Evolutionary conservation across 192 early-diverging fungal genomes (phyloP).

Genomic region (Coemansia umbellata): DNA sequence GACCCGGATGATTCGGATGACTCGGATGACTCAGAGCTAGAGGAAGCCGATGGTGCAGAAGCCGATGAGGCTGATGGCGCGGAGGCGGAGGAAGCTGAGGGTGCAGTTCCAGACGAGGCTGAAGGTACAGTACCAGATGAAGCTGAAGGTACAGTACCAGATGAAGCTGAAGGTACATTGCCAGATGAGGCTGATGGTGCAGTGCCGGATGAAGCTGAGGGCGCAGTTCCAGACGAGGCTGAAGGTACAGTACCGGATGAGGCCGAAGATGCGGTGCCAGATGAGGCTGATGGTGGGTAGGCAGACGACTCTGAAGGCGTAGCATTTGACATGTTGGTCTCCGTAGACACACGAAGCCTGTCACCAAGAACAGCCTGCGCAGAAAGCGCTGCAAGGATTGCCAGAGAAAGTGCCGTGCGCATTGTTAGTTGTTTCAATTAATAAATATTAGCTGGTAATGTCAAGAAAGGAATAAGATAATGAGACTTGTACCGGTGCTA

Average conservation of each 20-base stretch:
- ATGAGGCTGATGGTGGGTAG: conserved; percentile 1
- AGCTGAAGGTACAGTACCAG: not conserved
- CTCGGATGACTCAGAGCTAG: not conserved
- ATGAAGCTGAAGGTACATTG: conserved; percentile 1
- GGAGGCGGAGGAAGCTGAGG: not conserved
- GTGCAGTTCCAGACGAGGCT: too few species aligned
- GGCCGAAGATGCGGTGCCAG: not conserved
- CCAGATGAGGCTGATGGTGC: not conserved
- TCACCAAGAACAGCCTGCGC: conserved; percentile 26
- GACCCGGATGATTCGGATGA: too few species aligned
- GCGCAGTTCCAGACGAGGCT: too few species aligned
- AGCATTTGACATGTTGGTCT: not conserved
- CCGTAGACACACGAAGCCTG: conserved; percentile 1
- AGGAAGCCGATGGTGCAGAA: conserved; percentile 1
- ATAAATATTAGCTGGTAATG: not conserved
- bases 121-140: too few species aligned
- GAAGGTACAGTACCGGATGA: too few species aligned
- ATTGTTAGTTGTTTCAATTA: conserved; percentile 8
- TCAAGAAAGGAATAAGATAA: not conserved
- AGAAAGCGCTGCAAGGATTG: conserved; percentile 28
- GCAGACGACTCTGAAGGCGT: not conserved
- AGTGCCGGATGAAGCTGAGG: not conserved
- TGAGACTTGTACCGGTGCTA: not conserved
- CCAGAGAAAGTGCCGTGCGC: conserved; percentile 29
- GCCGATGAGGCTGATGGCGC: not conserved